These are phyloP conservation scores for Exophiala xenobiotica DNA, from an alignment of 2,329 filamentous ascomycete genomes.

Conservation along the genomic window DNA sequence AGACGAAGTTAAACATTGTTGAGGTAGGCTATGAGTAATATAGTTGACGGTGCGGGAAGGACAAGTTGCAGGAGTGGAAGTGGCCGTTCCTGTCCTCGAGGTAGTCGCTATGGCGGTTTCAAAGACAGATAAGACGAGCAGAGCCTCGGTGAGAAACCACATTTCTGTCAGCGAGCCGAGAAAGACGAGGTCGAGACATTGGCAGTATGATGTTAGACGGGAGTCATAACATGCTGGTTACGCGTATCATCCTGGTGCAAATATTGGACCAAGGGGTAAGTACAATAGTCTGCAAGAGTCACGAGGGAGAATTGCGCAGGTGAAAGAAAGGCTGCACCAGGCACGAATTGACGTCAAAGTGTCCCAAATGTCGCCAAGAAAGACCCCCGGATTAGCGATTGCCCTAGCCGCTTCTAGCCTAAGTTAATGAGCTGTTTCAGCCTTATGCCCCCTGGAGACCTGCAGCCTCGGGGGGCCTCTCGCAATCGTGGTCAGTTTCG, in stretches of 20 bases:
- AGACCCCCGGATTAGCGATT: no score
- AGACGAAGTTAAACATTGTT: constrained; percentile 67
- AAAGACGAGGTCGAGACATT: constrained; percentile 5
- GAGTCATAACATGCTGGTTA: neutral
- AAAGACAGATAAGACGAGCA: constrained; percentile 10
- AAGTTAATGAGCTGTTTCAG: no score
- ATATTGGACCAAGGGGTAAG: neutral
- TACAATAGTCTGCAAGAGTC: no score
- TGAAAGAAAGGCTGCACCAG: no score
- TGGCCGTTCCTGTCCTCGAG: constrained; percentile 4
- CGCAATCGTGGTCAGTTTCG: no score
- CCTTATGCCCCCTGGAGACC: no score
- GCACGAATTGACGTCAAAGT: no score
- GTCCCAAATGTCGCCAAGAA: no score
- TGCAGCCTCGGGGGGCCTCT: no score
- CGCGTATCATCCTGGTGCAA: neutral
- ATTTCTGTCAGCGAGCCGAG: constrained; percentile 3
- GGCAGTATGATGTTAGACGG: neutral
- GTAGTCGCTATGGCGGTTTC: constrained; percentile 1
- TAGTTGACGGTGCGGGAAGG: constrained; percentile 70
- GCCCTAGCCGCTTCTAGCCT: no score
- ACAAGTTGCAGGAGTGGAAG: constrained; percentile 39
- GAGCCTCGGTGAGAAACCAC: constrained; percentile 4
- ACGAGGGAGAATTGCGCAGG: no score
- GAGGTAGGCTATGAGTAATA: constrained; percentile 73